Percentiles rank a stretch among this genome's conserved stretches.
Evolutionary conservation across 2,329 filamentous ascomycete genomes (phyloP).

Genomic region (Calonectria hongkongensis): DNA sequence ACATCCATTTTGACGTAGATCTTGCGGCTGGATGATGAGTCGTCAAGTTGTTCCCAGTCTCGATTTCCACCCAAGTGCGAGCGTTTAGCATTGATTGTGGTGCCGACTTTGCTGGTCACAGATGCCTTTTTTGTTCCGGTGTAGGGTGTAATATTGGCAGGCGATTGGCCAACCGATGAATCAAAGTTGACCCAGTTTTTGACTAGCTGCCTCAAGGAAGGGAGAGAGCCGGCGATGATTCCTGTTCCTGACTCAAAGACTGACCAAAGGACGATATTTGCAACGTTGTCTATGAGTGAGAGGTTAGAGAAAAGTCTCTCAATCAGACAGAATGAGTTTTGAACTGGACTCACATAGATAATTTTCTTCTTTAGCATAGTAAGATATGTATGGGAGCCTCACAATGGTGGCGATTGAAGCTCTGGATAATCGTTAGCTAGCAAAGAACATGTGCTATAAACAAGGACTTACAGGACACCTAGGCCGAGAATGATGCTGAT

Average conservation of each 20-base stretch:
- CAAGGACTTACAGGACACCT: background rate
- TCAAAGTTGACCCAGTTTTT: conserved; percentile 18
- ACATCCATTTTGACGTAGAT: conserved; percentile 44
- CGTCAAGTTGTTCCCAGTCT: conserved; percentile 39
- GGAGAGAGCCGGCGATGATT: conserved; percentile 9
- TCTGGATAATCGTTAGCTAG: background rate
- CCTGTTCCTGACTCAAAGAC: conserved; percentile 11
- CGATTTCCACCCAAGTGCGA: background rate
- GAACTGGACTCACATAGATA: background rate
- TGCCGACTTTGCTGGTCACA: conserved; percentile 2
- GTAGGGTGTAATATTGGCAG: conserved; percentile 12
- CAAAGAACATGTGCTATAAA: background rate
- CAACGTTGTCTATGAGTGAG: background rate
- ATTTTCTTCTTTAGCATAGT: background rate
- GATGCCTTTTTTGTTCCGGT: background rate
- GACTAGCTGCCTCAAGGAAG: conserved; percentile 6
- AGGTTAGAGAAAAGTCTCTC: background rate
- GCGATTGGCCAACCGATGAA: background rate
- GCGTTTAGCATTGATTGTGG: background rate
- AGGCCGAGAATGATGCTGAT: conserved; percentile 36
- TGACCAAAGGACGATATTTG: conserved; percentile 12
- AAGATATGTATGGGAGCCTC: background rate
- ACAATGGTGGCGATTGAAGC: conserved; percentile 7
- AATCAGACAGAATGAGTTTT: rapidly evolving
- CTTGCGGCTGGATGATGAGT: conserved; percentile 35